These are phyloP conservation scores for Pyrus hybrid DNA, from an alignment of 331 rosid genomes.

Conservation along the genomic window DNA sequence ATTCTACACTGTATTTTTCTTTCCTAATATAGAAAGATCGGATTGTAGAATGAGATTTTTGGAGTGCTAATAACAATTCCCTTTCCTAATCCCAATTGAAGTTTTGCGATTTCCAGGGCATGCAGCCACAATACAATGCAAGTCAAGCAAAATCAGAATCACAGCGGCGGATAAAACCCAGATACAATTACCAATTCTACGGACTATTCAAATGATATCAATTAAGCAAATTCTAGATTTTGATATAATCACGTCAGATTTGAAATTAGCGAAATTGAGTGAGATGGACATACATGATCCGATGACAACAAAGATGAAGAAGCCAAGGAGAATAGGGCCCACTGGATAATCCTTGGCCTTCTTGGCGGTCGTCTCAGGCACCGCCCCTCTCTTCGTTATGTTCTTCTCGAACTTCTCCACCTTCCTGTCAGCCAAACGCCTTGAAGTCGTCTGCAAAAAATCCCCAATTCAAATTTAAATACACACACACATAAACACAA, in stretches of 20 bases:
- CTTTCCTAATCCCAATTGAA: neutral
- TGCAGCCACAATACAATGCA: neutral
- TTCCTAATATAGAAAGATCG: too few species aligned
- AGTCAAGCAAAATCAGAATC: neutral
- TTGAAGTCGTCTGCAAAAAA: constrained; percentile 66
- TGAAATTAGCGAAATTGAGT: neutral
- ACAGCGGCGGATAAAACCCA: neutral
- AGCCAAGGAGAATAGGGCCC: constrained; percentile 83
- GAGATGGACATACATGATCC: constrained; percentile 68
- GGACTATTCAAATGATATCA: neutral
- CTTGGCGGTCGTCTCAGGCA: constrained; percentile 77
- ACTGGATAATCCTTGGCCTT: constrained; percentile 91
- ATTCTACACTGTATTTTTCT: too few species aligned
- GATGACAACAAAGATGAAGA: constrained; percentile 91
- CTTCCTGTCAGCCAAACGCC: constrained; percentile 89
- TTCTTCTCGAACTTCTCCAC: constrained; percentile 86
- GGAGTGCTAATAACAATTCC: too few species aligned
- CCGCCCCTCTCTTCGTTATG: constrained; percentile 81
- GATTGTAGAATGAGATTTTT: too few species aligned
- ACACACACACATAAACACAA: neutral
- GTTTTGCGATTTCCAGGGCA: neutral
- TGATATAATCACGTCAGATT: neutral
- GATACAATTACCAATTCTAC: neutral
- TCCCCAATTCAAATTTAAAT: neutral
- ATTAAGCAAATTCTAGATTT: neutral